phyloP scores from a whole-genome alignment of 805 yeast genomes.

The Nakazawaea ernobii region DNA sequence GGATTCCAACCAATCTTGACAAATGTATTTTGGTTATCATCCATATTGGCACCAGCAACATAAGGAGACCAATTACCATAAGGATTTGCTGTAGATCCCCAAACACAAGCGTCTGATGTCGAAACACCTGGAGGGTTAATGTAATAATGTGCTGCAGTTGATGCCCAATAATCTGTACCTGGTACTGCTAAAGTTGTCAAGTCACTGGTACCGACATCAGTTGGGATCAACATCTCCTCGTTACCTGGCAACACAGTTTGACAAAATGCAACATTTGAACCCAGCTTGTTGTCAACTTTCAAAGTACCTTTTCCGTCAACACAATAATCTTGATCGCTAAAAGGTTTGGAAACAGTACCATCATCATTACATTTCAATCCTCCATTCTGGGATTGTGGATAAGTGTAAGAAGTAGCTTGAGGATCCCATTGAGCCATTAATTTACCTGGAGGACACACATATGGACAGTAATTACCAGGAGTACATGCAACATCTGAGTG shows the following conservation, averaged over 20 bases:
- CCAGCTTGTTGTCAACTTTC: conserved; percentile 45
- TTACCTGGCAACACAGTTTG: conserved; percentile 93
- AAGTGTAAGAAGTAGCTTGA: conserved; percentile 59
- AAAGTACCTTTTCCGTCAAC: conserved; percentile 75
- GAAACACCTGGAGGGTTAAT: conserved; percentile 80
- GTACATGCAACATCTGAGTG: conserved; percentile 67
- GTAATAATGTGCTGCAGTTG: conserved; percentile 83
- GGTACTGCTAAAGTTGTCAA: conserved; percentile 73
- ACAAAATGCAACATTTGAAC: conserved; percentile 69
- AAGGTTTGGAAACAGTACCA: conserved; percentile 63
- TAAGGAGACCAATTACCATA: conserved; percentile 92
- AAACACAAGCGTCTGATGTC: conserved; percentile 68
- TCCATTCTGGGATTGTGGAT: conserved; percentile 77
- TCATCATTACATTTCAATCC: conserved; percentile 72
- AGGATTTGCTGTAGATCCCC: conserved; percentile 71
- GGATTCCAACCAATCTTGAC: conserved; percentile 94
- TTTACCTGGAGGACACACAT: conserved; percentile 87
- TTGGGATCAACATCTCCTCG: conserved; percentile 92
- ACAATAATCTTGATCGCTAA: conserved; percentile 55
- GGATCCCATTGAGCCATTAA: conserved; percentile 89
- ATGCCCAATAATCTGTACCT: conserved; percentile 76
- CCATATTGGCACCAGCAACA: conserved; percentile 88
- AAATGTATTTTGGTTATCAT: conserved; percentile 59
- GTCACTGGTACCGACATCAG: conserved; percentile 47
- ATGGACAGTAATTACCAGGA: conserved; percentile 82